These are phyloP conservation scores for Chlamydomonas sp. DNA, from an alignment of 139 green algal species.

Conservation along the genomic window DNA sequence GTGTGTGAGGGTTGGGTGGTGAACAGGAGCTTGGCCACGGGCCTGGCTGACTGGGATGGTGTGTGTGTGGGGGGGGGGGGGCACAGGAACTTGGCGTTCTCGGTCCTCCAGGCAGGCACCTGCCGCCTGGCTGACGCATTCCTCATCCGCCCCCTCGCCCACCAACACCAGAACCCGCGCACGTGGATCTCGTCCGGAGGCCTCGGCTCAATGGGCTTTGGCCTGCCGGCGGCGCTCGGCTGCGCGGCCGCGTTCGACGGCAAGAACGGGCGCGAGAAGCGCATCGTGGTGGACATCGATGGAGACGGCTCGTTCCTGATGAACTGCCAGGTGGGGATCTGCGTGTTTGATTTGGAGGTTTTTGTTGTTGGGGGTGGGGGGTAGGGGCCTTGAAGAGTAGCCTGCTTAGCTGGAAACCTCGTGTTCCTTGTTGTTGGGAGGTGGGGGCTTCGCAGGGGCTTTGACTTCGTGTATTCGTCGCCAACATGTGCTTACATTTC, in stretches of 20 bases:
- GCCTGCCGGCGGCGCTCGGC: constrained; percentile 88
- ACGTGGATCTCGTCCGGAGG: constrained; percentile 66
- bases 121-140: too few relatives aligned
- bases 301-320: constrained; percentile 97
- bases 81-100: too few relatives aligned
- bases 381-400: background rate
- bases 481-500: too few relatives aligned
- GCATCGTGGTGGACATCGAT: constrained; percentile 93
- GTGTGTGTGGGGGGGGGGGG: too few relatives aligned
- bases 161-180: too few relatives aligned
- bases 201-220: constrained; percentile 98
- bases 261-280: constrained; percentile 35
- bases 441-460: too few relatives aligned
- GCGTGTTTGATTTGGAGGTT: background rate
- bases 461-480: too few relatives aligned
- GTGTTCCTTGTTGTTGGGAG: too few relatives aligned
- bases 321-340: constrained; percentile 72
- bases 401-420: background rate
- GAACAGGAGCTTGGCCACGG: too few relatives aligned
- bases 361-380: background rate
- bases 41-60: too few relatives aligned
- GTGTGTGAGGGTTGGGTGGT: constrained; percentile 41
- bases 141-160: too few relatives aligned
- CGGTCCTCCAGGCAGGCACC: too few relatives aligned
- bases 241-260: constrained; percentile 82